A percentile compares a stretch with the other conserved stretches of the same genome.
Conservation (phyloP, 441 rosid species). For the Kokia cookei region DNA sequence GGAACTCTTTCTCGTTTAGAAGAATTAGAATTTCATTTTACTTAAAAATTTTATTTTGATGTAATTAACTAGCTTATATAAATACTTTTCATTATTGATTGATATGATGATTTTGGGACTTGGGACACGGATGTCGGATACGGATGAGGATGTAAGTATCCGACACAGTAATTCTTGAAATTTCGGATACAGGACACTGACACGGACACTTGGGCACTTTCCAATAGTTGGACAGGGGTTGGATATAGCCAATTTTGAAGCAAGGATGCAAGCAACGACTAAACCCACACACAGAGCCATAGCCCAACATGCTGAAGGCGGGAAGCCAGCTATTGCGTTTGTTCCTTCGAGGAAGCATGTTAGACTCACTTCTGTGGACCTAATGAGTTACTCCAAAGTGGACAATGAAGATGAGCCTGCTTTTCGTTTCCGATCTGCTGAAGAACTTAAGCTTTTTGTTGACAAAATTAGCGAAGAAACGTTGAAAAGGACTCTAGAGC, state of each 20-base stretch:
- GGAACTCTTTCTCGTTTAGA: too few species aligned
- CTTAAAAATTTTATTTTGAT: too few species aligned
- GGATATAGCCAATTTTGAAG: constrained; percentile 83
- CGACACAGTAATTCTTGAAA: too few species aligned
- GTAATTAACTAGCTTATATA: too few species aligned
- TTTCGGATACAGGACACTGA: too few species aligned
- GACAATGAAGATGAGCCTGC: constrained; percentile 53
- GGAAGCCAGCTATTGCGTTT: constrained; percentile 78
- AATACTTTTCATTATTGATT: too few species aligned
- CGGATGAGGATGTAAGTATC: too few species aligned
- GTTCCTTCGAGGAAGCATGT: constrained; percentile 88
- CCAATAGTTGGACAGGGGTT: constrained; percentile 44
- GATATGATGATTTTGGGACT: too few species aligned
- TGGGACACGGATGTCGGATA: too few species aligned
- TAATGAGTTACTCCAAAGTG: constrained; percentile 73
- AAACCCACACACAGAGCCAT: constrained; percentile 85
- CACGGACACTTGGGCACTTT: too few species aligned
- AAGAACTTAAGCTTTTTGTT: constrained; percentile 61
- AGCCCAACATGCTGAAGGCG: constrained; percentile 70
- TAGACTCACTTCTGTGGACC: constrained; percentile 78
- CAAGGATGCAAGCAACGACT: constrained; percentile 96
- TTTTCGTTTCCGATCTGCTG: constrained; percentile 44
- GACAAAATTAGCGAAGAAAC: constrained; percentile 55
- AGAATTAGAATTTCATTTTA: too few species aligned
- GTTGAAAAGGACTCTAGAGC: constrained; percentile 55